Evolutionary conservation across 2,329 filamentous ascomycete species (phyloP).

Genomic region (Septoria linicola): DNA sequence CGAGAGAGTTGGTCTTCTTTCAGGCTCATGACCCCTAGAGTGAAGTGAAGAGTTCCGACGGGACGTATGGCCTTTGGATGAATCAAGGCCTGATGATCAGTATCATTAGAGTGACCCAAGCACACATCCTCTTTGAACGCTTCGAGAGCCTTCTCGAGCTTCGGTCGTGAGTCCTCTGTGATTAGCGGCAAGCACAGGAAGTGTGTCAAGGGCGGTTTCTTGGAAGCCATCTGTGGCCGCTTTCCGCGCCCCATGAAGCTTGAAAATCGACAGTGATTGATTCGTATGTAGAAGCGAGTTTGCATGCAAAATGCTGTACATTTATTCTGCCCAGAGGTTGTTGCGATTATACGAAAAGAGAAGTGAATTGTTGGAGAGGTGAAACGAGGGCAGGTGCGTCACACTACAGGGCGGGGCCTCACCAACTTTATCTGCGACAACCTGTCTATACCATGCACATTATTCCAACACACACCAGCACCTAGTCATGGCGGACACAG

Average conservation of each 20-base stretch:
- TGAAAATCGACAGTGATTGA: too few relatives aligned
- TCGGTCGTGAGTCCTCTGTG: slow-evolving; percentile 58
- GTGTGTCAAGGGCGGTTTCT: slow-evolving; percentile 61
- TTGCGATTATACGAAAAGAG: too few relatives aligned
- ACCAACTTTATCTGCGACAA: background rate
- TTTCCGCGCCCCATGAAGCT: slow-evolving; percentile 7
- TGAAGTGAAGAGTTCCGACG: slow-evolving; percentile 78
- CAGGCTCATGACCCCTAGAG: slow-evolving; percentile 81
- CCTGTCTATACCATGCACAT: background rate
- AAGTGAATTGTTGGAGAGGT: too few relatives aligned
- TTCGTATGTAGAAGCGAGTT: too few relatives aligned
- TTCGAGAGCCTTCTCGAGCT: slow-evolving; percentile 63
- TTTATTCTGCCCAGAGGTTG: too few relatives aligned
- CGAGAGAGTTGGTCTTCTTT: slow-evolving; percentile 51
- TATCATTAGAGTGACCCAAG: background rate
- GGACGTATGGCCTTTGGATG: slow-evolving; percentile 66
- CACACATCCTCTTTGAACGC: slow-evolving; percentile 61
- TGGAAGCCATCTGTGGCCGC: slow-evolving; percentile 22
- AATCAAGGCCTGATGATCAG: slow-evolving; percentile 10
- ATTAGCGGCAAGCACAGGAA: slow-evolving; percentile 75
- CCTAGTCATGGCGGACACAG: slow-evolving; percentile 32
- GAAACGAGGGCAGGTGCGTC: too few relatives aligned
- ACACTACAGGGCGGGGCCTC: too few relatives aligned
- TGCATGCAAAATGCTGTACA: too few relatives aligned
- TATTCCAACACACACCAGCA: background rate